These are phyloP conservation scores for Aspergillus sp. DNA, from an alignment of 2,329 filamentous ascomycete species.

Conservation along the genomic window DNA sequence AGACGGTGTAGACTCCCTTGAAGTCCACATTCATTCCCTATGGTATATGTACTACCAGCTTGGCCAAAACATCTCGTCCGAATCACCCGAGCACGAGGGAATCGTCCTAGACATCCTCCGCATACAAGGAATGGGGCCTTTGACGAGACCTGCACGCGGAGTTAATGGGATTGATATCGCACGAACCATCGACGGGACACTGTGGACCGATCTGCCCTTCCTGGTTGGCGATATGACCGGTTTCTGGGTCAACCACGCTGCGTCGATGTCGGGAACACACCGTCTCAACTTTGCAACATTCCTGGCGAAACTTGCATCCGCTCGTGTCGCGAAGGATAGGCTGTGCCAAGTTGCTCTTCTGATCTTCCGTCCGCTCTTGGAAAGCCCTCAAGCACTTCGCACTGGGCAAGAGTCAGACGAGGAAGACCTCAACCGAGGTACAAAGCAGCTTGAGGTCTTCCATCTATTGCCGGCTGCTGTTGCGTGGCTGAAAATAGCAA, in stretches of 20 bases:
- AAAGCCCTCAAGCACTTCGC: constrained; percentile 8
- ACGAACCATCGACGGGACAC: constrained; percentile 14
- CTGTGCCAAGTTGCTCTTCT: constrained; percentile 16
- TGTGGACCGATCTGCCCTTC: constrained; percentile 21
- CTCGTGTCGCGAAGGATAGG: constrained; percentile 13
- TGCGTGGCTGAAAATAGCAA: constrained; percentile 14
- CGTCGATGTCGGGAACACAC: constrained; percentile 11
- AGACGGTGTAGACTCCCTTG: constrained; percentile 1
- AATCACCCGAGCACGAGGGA: constrained; percentile 14
- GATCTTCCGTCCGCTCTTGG: constrained; percentile 14
- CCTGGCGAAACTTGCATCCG: constrained; percentile 19
- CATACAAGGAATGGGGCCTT: constrained; percentile 7
- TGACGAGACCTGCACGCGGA: constrained; percentile 8
- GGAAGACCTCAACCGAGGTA: constrained; percentile 6
- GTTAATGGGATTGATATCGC: constrained; percentile 16
- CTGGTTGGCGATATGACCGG: constrained; percentile 17
- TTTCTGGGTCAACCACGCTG: constrained; percentile 12
- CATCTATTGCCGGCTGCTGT: constrained; percentile 13
- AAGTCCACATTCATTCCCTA: constrained; percentile 8
- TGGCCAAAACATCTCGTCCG: constrained; percentile 7
- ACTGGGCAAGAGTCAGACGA: constrained; percentile 10
- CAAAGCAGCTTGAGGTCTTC: constrained; percentile 7
- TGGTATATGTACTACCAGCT: constrained; percentile 21
- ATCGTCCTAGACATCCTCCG: constrained; percentile 20
- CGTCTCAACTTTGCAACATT: constrained; percentile 16